A percentile compares a stretch with the other conserved stretches of the same genome.
phyloP scores from a whole-genome alignment of 192 early-diverging fungal species.

The Coemansia sp. region DNA sequence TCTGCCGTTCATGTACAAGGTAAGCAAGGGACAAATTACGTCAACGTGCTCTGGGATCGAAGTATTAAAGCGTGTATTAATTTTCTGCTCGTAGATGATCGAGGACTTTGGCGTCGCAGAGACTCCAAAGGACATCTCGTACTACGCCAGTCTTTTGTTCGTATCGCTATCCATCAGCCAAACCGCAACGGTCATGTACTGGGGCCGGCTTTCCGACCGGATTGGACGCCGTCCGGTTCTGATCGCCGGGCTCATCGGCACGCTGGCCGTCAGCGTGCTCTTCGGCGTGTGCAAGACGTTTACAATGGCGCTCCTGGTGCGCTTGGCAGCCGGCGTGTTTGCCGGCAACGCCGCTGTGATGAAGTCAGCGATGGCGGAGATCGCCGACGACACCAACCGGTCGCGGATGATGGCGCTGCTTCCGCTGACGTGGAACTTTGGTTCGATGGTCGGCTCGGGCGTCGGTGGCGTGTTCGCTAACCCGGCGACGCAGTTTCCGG shows the following conservation, averaged over 20 bases:
- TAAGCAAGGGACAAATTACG: background rate
- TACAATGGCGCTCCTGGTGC: conserved; percentile 57
- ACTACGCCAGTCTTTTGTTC: conserved; percentile 61
- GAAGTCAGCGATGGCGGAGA: conserved; percentile 79
- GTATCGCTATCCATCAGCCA: conserved; percentile 54
- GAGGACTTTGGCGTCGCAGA: conserved; percentile 53
- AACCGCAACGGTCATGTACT: conserved; percentile 56
- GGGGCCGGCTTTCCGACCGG: conserved; percentile 74
- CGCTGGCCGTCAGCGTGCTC: conserved; percentile 59
- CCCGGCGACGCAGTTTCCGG: conserved; percentile 68
- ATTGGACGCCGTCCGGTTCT: conserved; percentile 77
- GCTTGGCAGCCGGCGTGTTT: conserved; percentile 64
- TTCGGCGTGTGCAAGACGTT: conserved; percentile 70
- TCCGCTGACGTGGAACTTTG: conserved; percentile 67
- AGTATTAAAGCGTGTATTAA: background rate
- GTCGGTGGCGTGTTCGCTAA: conserved; percentile 76
- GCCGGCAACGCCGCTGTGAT: conserved; percentile 79
- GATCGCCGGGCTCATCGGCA: conserved; percentile 72
- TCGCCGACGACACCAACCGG: conserved; percentile 80
- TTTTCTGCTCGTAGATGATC: conserved; percentile 10
- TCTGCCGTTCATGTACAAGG: conserved; percentile 56
- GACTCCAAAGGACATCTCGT: conserved; percentile 73
- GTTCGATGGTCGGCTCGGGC: conserved; percentile 62
- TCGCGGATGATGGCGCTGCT: conserved; percentile 71
- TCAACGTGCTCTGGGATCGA: background rate